Conservation (phyloP, 345 rosid genomes). For the Hibiscus syriacus region DNA sequence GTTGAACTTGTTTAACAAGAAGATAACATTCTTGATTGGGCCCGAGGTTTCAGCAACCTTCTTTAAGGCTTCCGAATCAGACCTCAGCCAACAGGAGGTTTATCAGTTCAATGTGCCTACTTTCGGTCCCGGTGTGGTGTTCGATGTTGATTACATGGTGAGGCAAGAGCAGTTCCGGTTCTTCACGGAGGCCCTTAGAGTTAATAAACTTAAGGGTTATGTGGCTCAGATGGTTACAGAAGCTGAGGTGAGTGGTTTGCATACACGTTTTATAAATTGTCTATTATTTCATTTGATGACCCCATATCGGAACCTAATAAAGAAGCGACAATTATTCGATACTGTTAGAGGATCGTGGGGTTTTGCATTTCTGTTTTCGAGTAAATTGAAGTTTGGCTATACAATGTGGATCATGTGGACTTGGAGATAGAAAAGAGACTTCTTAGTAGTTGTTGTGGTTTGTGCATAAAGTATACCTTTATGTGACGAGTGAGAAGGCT, state of each 20-base stretch:
- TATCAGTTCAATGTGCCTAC: conserved; percentile 96
- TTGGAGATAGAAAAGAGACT: background rate
- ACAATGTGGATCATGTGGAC: background rate
- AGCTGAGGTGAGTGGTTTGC: background rate
- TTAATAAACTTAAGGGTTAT: conserved; percentile 4
- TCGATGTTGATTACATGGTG: conserved; percentile 79
- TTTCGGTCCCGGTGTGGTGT: conserved; percentile 95
- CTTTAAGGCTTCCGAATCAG: conserved; percentile 68
- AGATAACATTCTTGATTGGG: background rate
- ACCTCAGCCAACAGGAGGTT: conserved; percentile 94
- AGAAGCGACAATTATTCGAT: background rate
- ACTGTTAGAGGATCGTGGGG: background rate
- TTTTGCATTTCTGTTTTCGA: background rate
- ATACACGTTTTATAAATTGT: background rate
- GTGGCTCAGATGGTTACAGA: conserved; percentile 4
- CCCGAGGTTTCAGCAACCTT: background rate
- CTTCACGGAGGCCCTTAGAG: conserved; percentile 4
- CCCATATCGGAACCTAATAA: background rate
- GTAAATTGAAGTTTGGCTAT: background rate
- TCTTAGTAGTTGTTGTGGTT: background rate
- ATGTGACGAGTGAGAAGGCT: background rate
- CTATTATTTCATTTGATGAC: background rate
- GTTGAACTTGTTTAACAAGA: conserved; percentile 3
- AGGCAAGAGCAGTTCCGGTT: conserved; percentile 4
- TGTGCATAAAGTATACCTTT: background rate